phyloP scores from a whole-genome alignment of 2,329 filamentous ascomycete species.

The Dothistroma septosporum region DNA sequence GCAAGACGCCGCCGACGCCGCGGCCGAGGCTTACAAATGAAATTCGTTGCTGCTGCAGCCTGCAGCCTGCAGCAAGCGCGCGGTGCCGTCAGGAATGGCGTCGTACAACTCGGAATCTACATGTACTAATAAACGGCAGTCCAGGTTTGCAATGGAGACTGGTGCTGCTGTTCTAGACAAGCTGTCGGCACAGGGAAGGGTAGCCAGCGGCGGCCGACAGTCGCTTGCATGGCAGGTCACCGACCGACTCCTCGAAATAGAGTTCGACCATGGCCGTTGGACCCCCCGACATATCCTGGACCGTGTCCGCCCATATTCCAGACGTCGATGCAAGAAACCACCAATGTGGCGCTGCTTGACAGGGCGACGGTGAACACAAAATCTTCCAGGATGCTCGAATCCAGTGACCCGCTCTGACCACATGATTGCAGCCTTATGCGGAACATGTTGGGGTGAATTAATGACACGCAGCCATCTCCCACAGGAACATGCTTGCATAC shows the following conservation, averaged over 20 bases:
- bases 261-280: background rate
- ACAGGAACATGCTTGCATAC: background rate
- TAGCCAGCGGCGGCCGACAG: background rate
- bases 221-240: background rate
- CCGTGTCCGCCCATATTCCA: background rate
- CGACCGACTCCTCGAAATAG: background rate
- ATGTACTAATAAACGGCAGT: background rate
- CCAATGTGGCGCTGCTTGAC: background rate
- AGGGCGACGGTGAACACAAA: background rate
- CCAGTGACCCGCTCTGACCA: constrained; percentile 1
- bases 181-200: background rate
- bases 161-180: background rate
- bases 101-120: background rate
- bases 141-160: background rate
- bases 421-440: constrained; percentile 2
- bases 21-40: background rate
- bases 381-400: background rate
- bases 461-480: background rate
- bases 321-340: background rate
- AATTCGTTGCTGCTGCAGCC: background rate
- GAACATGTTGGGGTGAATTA: background rate
- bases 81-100: background rate
- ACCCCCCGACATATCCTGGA: background rate
- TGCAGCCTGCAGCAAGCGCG: constrained; percentile 3
- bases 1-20: background rate